These are phyloP conservation scores for Rhexocercosporidium sp. DNA, from an alignment of 2,329 filamentous ascomycete genomes.

Conservation along the genomic window DNA sequence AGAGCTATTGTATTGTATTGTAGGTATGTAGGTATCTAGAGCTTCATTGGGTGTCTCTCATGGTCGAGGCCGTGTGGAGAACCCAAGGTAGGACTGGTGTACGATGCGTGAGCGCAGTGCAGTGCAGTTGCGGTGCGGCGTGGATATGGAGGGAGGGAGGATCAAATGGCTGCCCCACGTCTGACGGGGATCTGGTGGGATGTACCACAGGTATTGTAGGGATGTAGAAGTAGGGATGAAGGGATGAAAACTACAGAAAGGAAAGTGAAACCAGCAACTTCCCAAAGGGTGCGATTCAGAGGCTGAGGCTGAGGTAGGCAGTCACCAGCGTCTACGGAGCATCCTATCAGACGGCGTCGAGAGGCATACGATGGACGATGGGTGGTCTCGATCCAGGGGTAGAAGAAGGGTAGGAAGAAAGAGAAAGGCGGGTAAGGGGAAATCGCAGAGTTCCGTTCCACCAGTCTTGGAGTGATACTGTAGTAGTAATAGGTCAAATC, in stretches of 20 bases:
- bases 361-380: background rate
- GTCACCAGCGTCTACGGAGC: no score
- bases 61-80: slow-evolving; percentile 6
- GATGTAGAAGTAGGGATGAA: no score
- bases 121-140: no score
- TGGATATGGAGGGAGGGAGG: background rate
- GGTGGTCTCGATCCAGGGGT: background rate
- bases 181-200: no score
- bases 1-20: no score
- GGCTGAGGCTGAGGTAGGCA: background rate
- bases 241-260: background rate
- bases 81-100: no score
- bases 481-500: background rate
- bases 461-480: background rate
- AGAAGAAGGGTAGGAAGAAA: background rate
- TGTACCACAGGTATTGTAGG: no score
- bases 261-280: background rate
- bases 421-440: background rate
- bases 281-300: background rate
- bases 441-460: background rate
- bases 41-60: background rate
- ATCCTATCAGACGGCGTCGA: background rate
- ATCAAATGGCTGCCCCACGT: background rate
- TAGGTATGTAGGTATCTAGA: background rate
- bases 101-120: background rate